Conservation (phyloP, 805 yeast genomes). For the Wickerhamiella sergipiensis region DNA sequence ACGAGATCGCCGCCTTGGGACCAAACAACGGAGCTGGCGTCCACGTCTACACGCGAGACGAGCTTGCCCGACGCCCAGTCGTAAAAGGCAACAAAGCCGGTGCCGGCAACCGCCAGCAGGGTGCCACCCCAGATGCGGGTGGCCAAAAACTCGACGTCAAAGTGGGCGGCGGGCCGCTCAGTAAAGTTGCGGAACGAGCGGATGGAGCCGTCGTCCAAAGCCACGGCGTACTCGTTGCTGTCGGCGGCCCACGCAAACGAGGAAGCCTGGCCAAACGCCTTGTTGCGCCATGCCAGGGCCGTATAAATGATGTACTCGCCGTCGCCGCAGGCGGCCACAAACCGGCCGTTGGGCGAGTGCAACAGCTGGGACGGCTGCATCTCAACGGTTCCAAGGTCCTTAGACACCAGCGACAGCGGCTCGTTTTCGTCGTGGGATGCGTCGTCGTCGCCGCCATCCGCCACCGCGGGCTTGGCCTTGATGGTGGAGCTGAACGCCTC, state of each 20-base stretch:
- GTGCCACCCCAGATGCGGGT: slow-evolving; percentile 82
- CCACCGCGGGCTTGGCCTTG: slow-evolving; percentile 49
- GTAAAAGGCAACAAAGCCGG: slow-evolving; percentile 72
- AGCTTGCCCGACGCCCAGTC: slow-evolving; percentile 85
- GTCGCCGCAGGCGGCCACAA: slow-evolving; percentile 93
- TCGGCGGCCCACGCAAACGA: slow-evolving; percentile 95
- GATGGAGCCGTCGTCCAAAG: slow-evolving; percentile 53
- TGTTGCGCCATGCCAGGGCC: slow-evolving; percentile 96
- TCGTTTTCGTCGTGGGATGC: slow-evolving; percentile 8
- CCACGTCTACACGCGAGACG: slow-evolving; percentile 82
- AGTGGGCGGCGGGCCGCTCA: slow-evolving; percentile 48
- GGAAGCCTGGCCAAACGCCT: slow-evolving; percentile 75
- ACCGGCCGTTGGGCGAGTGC: slow-evolving; percentile 96
- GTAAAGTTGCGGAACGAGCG: slow-evolving; percentile 74
- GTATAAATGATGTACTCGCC: slow-evolving; percentile 95
- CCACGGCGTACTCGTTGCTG: slow-evolving; percentile 71
- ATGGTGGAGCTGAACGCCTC: slow-evolving; percentile 79
- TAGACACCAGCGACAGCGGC: slow-evolving; percentile 54
- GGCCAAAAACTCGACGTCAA: slow-evolving; percentile 49
- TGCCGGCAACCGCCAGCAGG: slow-evolving; percentile 63
- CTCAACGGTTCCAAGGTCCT: slow-evolving; percentile 90
- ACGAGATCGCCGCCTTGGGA: slow-evolving; percentile 85
- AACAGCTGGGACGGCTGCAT: slow-evolving; percentile 74
- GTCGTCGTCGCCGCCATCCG: slow-evolving; percentile 58
- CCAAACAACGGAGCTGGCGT: slow-evolving; percentile 68